A percentile compares a stretch with the other conserved stretches of the same genome.
Conservation (phyloP, 305 asterid species). For the Fraxinus paxiana region DNA sequence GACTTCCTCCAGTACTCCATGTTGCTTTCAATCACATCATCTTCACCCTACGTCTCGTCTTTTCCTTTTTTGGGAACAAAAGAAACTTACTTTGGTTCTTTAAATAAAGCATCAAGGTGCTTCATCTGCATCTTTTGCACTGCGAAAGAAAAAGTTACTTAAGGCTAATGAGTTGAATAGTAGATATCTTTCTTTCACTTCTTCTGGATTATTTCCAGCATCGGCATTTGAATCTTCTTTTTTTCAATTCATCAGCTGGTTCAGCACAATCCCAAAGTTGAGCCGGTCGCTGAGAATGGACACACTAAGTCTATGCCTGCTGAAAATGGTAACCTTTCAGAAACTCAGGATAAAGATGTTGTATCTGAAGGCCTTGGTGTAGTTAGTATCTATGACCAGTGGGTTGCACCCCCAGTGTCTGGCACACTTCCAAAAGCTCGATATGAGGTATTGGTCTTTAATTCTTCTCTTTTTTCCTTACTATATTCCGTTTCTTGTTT, state of each 20-base stretch:
- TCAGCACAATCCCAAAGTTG: constrained; percentile 58
- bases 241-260: constrained; percentile 24
- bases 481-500: background rate
- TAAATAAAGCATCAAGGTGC: constrained; percentile 2
- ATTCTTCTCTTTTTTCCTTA: constrained; percentile 15
- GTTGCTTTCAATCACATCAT: background rate
- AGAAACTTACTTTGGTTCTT: constrained; percentile 9
- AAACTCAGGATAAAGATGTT: constrained; percentile 74
- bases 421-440: constrained; percentile 74
- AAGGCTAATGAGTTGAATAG: constrained; percentile 3
- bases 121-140: background rate
- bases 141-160: constrained; percentile 2
- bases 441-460: constrained; percentile 59
- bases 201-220: constrained; percentile 8
- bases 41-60: background rate
- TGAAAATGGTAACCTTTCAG: constrained; percentile 64
- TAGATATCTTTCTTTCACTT: constrained; percentile 13
- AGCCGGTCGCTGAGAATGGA: constrained; percentile 52
- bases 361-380: constrained; percentile 62
- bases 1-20: constrained; percentile 10
- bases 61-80: background rate
- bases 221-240: constrained; percentile 16
- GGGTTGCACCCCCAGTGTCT: constrained; percentile 82
- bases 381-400: constrained; percentile 78
- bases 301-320: constrained; percentile 54